Evolutionary conservation across 306 rosid genomes (phyloP).

Genomic region (Acmispon strigosus): DNA sequence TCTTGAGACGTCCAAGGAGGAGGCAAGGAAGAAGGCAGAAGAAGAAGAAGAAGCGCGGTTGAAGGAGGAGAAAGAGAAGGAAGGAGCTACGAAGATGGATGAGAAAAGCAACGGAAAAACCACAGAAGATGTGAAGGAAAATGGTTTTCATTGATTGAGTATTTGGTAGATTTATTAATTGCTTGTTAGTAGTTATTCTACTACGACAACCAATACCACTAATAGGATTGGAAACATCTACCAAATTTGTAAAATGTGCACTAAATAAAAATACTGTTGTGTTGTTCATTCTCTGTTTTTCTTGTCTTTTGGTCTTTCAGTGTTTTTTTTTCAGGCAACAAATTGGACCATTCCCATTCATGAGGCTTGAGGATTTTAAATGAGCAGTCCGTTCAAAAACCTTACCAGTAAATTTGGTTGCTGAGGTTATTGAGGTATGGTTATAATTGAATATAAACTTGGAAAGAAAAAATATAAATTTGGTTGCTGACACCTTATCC

Average conservation of each 20-base stretch:
- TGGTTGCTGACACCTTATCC: no score
- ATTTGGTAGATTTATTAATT: background rate
- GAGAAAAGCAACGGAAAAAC: background rate
- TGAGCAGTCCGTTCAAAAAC: no score
- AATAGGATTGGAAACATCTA: background rate
- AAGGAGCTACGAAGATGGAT: background rate
- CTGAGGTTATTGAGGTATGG: no score
- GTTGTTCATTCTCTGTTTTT: background rate
- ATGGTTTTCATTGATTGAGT: constrained; percentile 15
- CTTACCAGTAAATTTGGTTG: no score
- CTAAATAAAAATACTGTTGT: background rate
- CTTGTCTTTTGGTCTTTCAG: no score
- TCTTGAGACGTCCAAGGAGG: constrained; percentile 37
- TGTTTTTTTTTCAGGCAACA: no score
- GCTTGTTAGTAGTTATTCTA: background rate
- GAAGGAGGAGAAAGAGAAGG: constrained; percentile 29
- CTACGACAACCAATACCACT: background rate
- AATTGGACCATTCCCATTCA: no score
- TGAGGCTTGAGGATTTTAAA: no score
- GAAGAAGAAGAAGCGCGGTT: constrained; percentile 28
- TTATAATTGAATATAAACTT: no score
- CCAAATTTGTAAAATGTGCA: background rate
- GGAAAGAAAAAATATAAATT: no score
- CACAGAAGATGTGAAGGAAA: constrained; percentile 13
- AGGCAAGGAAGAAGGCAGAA: constrained; percentile 18